Evolutionary conservation across 225 moss, liverwort and hornwort species (phyloP), one percentile per base, ranked within the genome.

Genomic region (Ulota crispa): DNA sequence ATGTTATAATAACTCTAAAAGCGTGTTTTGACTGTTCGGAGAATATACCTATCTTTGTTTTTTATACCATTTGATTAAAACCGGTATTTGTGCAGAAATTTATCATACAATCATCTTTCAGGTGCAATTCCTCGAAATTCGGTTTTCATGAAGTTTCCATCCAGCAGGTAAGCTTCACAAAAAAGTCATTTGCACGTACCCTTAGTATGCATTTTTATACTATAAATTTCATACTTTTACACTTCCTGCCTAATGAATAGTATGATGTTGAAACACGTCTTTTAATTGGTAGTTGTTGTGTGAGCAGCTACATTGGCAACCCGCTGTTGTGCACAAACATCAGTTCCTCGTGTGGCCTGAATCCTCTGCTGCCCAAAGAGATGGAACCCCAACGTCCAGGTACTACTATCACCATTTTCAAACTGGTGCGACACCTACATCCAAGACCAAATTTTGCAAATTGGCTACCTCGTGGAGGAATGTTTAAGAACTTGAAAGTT

Each of bases 31-130:
- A 18, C 5, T 16, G 6, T 50, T 13, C 43, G 43, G 43, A 43
- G 43, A 43, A 13, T 12, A 45, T 14, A 14, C 1, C 45, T 45
- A 45, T 13, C 43, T 13, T 3, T 14, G 0, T 50, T 6, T 27
- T 4, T 45, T 4, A 15, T 31, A 43, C 27, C 32, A 5, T 3
- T 16, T 68, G 27, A 19, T 66, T 1, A 41, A 45, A 43, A 59
- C 56, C 11, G 14, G 4, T 9, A 4, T n/a, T 32, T 24, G 23
- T 21, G 60, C 84, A 85, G 94, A 81, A 93, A 98, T 65, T 79
- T 98, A 28, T 95, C 97, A 0, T 98, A 87, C 86, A 98, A 98
- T 82, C 87, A 90, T 64, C 91, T 98, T 28, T 87, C 90, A 13
- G 97, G 97, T 30, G 82, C 89, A 24, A 87, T 98, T 70, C 95